phyloP scores from a whole-genome alignment of 2,329 filamentous ascomycete species.

The Sporothrix variecibatus region DNA sequence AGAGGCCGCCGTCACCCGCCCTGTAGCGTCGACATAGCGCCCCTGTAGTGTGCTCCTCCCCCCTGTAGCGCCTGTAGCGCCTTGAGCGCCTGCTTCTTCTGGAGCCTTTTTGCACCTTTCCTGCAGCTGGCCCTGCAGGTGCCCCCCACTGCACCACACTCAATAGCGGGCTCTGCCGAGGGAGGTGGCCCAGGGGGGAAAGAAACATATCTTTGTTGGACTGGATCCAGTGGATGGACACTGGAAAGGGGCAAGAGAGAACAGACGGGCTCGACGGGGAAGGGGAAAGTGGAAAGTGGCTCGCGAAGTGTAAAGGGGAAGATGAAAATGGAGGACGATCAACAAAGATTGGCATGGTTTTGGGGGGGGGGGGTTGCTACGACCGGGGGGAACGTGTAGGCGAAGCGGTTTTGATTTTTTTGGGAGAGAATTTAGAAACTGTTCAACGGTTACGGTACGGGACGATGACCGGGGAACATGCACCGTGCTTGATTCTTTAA shows the following conservation, averaged over 20 bases:
- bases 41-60: neutral
- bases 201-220: neutral
- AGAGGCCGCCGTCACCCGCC: conserved; percentile 14
- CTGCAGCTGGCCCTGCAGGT: neutral
- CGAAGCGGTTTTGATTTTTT: neutral
- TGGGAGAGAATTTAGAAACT: neutral
- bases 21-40: neutral
- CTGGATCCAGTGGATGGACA: no score
- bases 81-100: neutral
- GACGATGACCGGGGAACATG: neutral
- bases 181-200: neutral
- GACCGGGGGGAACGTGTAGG: neutral
- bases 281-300: neutral
- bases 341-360: conserved; percentile 10
- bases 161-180: neutral
- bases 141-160: neutral
- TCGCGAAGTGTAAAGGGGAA: neutral
- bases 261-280: no score
- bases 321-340: neutral
- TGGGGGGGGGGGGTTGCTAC: neutral
- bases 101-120: neutral
- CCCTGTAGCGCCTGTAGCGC: neutral
- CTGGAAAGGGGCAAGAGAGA: no score
- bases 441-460: neutral
- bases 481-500: neutral